Evolutionary conservation across 164 flowering plant genomes (phyloP).

Genomic region (Cinnamomum micranthum): DNA sequence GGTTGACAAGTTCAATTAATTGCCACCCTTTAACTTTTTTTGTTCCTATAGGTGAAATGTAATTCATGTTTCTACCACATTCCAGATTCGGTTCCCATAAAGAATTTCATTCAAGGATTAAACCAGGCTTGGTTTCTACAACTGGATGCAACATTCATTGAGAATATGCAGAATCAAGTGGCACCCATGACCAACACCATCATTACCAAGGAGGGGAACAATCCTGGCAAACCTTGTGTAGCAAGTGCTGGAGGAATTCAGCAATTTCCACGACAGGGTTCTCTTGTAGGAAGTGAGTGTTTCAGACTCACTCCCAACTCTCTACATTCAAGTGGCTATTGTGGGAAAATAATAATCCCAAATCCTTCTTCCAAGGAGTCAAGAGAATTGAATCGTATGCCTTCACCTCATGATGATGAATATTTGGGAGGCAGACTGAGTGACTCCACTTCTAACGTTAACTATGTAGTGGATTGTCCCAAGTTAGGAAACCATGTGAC

Average conservation of each 20-base stretch:
- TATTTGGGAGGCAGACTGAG: too few species aligned
- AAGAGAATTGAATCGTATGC: background rate
- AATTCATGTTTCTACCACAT: constrained; percentile 47
- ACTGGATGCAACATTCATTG: constrained; percentile 20
- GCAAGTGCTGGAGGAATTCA: background rate
- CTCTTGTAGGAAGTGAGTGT: background rate
- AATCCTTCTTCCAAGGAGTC: background rate
- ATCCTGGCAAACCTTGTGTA: too few species aligned
- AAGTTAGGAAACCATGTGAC: background rate
- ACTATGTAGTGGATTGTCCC: background rate
- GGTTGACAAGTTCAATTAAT: background rate
- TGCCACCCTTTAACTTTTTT: background rate
- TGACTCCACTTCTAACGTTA: background rate
- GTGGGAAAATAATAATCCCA: background rate
- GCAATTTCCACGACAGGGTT: background rate
- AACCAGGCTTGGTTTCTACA: constrained; percentile 46
- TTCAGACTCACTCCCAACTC: background rate
- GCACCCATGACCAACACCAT: too few species aligned
- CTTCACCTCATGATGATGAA: background rate
- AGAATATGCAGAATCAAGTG: background rate
- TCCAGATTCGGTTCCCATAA: constrained; percentile 45
- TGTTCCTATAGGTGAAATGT: constrained; percentile 41
- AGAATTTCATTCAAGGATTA: constrained; percentile 37
- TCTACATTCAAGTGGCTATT: constrained; percentile 6
- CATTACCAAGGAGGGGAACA: background rate